Conservation (phyloP, 2,329 filamentous ascomycete genomes). For the Penicillium vulpinum region DNA sequence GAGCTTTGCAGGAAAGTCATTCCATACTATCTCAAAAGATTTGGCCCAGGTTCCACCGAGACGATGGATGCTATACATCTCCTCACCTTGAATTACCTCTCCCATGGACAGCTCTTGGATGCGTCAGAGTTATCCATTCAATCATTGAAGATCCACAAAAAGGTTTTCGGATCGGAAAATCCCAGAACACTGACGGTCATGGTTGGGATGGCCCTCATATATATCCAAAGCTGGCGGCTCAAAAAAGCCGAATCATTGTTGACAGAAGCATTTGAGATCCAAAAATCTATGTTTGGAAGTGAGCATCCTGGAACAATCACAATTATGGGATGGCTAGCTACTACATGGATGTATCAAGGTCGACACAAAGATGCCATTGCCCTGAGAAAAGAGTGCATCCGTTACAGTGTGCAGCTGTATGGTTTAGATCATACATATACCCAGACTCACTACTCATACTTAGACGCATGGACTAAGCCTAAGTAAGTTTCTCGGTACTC, state of each 20-base stretch:
- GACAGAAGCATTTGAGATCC: not conserved
- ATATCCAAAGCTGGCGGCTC: not conserved
- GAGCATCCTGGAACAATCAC: not conserved
- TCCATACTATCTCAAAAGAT: not conserved
- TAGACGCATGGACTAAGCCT: not conserved
- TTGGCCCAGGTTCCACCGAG: not conserved
- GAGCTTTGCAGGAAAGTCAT: not conserved
- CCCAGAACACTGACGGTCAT: not conserved
- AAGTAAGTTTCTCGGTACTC: not conserved
- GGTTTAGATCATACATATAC: not conserved
- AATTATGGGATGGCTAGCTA: not conserved
- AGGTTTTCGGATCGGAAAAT: not conserved
- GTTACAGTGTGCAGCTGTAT: not conserved
- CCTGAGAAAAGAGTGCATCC: not conserved
- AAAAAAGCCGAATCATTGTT: not conserved
- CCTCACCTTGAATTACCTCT: not conserved
- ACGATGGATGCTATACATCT: not conserved
- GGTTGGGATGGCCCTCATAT: not conserved
- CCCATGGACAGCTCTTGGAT: constrained; percentile 1
- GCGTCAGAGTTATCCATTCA: constrained; percentile 1
- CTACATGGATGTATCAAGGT: not conserved
- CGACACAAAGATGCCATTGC: not conserved
- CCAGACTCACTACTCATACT: accelerated
- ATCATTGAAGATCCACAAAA: not conserved
- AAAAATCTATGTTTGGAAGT: not conserved